Percentiles rank a stretch among this genome's conserved stretches.
Evolutionary conservation across 2,329 filamentous ascomycete genomes (phyloP).

Genomic region (Phialophora verrucosa): DNA sequence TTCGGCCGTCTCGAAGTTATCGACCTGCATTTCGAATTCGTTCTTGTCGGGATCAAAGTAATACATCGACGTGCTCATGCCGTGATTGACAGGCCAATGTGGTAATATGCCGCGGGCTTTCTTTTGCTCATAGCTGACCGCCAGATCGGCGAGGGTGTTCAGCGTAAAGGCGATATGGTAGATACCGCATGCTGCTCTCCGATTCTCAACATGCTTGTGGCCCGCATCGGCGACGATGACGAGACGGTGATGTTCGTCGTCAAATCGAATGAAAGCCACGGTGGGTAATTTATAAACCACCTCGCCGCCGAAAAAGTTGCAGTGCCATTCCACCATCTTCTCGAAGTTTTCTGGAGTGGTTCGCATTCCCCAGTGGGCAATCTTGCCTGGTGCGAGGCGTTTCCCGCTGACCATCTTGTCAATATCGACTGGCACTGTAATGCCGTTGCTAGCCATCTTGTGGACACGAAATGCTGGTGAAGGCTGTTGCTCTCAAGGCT

Average conservation of each 20-base stretch:
- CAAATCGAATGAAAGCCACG: slow-evolving; percentile 11
- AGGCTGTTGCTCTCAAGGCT: no score
- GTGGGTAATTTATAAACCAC: not conserved
- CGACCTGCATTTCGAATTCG: slow-evolving; percentile 54
- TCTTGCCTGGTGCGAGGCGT: not conserved
- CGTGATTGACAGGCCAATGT: slow-evolving; percentile 55
- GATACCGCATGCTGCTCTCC: slow-evolving; percentile 43
- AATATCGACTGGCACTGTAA: not conserved
- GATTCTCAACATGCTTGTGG: slow-evolving; percentile 40
- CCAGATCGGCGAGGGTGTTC: slow-evolving; percentile 45
- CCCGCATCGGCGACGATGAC: slow-evolving; percentile 43
- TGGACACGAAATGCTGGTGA: no score
- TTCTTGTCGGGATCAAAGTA: slow-evolving; percentile 58
- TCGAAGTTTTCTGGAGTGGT: slow-evolving; percentile 15
- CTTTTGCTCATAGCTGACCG: slow-evolving; percentile 46
- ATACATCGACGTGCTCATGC: slow-evolving; percentile 55
- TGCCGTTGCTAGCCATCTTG: no score
- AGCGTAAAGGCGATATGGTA: slow-evolving; percentile 54
- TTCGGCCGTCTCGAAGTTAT: slow-evolving; percentile 44
- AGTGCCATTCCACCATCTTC: slow-evolving; percentile 9
- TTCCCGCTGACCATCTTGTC: slow-evolving; percentile 5
- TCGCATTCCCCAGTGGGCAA: slow-evolving; percentile 4
- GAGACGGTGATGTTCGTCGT: slow-evolving; percentile 48
- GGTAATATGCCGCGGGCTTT: slow-evolving; percentile 39
- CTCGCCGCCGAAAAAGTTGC: slow-evolving; percentile 1